Percentiles rank a stretch among this genome's conserved stretches.
Evolutionary conservation across 768 basidiomycete species (phyloP).

Genomic region (Kwoniella newhampshirensis): DNA sequence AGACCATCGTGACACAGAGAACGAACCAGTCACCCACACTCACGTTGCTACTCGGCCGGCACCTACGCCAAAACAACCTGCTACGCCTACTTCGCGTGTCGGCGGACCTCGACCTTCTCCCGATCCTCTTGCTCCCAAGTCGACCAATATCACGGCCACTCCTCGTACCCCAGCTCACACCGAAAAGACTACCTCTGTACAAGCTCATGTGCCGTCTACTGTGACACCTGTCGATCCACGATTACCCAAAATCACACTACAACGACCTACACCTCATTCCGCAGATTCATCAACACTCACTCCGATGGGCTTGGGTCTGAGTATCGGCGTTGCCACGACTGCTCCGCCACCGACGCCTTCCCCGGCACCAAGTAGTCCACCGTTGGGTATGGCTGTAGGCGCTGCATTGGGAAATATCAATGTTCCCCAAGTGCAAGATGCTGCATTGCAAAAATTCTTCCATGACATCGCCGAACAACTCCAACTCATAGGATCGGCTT

Average conservation of each 20-base stretch:
- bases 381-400: slow-evolving; percentile 8
- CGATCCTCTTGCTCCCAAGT: background rate
- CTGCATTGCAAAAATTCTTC: slow-evolving; percentile 76
- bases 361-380: slow-evolving; percentile 17
- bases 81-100: slow-evolving; percentile 13
- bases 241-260: slow-evolving; percentile 40
- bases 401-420: slow-evolving; percentile 53
- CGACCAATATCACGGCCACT: no score
- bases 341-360: slow-evolving; percentile 25
- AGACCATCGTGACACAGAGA: slow-evolving; percentile 6
- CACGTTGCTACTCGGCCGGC: slow-evolving; percentile 20
- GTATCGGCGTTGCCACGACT: slow-evolving; percentile 14
- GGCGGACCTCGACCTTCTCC: slow-evolving; percentile 16
- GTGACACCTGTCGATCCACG: slow-evolving; percentile 26
- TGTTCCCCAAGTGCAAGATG: slow-evolving; percentile 69
- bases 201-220: slow-evolving; percentile 9
- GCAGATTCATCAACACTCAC: slow-evolving; percentile 1
- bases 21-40: background rate
- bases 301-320: slow-evolving; percentile 29
- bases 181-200: no score
- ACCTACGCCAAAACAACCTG: slow-evolving; percentile 8
- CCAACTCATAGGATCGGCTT: slow-evolving; percentile 63
- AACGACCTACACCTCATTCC: slow-evolving; percentile 32
- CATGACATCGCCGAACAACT: slow-evolving; percentile 78
- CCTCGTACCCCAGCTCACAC: no score